Conservation (phyloP, 164 flowering plant genomes). For the Liriodendron chinense region DNA sequence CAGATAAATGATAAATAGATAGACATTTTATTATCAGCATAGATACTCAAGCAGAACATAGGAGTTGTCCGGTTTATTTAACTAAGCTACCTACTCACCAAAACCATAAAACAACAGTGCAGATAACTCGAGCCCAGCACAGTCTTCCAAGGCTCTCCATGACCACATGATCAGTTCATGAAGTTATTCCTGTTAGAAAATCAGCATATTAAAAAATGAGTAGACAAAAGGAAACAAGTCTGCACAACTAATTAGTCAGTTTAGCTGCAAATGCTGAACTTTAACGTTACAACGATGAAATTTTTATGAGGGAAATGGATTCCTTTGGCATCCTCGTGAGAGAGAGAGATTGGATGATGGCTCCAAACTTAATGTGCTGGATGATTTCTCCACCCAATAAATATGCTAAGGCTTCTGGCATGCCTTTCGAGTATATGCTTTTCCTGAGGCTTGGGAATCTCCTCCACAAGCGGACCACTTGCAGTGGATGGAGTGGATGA, state of each 20-base stretch:
- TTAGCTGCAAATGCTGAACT: neutral
- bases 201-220: neutral
- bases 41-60: constrained; percentile 13
- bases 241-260: neutral
- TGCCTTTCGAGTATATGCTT: too few relatives aligned
- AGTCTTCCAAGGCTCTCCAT: constrained; percentile 2
- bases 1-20: constrained; percentile 1
- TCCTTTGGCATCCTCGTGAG: too few relatives aligned
- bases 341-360: too few relatives aligned
- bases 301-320: too few relatives aligned
- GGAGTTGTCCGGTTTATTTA: constrained; percentile 13
- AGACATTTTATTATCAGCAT: constrained; percentile 24
- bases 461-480: too few relatives aligned
- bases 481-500: too few relatives aligned
- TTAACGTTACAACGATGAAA: too few relatives aligned
- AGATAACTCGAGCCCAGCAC: constrained; percentile 5
- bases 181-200: constrained; percentile 1
- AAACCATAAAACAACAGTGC: constrained; percentile 17
- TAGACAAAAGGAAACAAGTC: too few relatives aligned
- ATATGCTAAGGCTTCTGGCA: too few relatives aligned
- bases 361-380: too few relatives aligned
- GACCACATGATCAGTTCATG: neutral
- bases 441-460: too few relatives aligned
- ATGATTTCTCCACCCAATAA: too few relatives aligned
- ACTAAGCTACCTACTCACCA: constrained; percentile 38